Evolutionary conservation across 2,329 filamentous ascomycete species (phyloP).

Genomic region (Cladosporium sp.): DNA sequence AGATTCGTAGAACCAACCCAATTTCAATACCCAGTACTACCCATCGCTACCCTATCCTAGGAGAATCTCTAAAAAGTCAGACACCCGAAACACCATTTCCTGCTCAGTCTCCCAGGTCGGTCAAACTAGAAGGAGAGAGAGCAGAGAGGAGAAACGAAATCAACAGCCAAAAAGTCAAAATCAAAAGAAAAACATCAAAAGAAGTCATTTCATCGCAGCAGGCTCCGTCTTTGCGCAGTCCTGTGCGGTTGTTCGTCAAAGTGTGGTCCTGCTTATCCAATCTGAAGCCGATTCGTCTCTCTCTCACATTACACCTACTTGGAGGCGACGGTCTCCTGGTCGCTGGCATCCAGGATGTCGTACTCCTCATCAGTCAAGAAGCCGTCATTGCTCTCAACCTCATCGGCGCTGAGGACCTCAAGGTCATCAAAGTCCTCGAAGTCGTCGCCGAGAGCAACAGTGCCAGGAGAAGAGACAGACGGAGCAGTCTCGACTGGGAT

Average conservation of each 20-base stretch:
- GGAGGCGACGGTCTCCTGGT: conserved; percentile 64
- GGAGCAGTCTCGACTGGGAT: conserved; percentile 37
- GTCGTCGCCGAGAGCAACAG: conserved; percentile 27
- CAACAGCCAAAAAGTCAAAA: neutral
- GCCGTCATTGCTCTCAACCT: conserved; percentile 65
- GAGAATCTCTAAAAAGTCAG: conserved; percentile 4
- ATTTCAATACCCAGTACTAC: neutral
- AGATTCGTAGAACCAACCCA: neutral
- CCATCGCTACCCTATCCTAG: neutral
- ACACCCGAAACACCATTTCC: neutral
- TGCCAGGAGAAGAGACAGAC: conserved; percentile 12
- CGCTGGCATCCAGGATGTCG: conserved; percentile 91
- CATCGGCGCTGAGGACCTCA: conserved; percentile 47
- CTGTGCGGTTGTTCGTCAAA: neutral
- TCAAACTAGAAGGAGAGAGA: neutral
- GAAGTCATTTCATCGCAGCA: conserved; percentile 1
- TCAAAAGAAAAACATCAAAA: too few species aligned
- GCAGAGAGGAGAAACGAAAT: neutral
- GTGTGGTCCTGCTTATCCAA: conserved; percentile 1
- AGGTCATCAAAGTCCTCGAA: conserved; percentile 55
- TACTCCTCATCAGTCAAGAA: conserved; percentile 98
- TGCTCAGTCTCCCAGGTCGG: neutral
- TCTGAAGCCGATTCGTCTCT: neutral
- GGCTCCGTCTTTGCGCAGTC: neutral
- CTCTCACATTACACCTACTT: conserved; percentile 4